Conservation (phyloP, 2,329 filamentous ascomycete species). For the Basipetospora chlamydospora region DNA sequence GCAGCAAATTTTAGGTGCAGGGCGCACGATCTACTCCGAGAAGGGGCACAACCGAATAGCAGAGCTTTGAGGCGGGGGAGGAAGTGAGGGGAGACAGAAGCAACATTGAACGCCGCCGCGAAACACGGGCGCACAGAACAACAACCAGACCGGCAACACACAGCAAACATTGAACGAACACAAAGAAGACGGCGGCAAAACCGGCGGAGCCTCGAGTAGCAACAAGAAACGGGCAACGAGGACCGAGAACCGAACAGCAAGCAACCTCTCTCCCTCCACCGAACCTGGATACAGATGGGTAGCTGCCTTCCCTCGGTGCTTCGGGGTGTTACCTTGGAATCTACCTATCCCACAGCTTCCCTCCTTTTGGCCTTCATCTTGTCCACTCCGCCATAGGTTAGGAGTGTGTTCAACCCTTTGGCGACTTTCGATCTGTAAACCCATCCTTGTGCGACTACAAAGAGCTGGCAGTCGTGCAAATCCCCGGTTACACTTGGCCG, state of each 20-base stretch:
- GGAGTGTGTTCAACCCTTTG: neutral
- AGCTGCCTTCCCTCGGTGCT: neutral
- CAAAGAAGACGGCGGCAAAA: too few species aligned
- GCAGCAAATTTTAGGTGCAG: too few species aligned
- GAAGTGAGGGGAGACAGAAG: too few species aligned
- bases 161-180: too few species aligned
- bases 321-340: neutral
- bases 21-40: too few species aligned
- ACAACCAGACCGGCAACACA: too few species aligned
- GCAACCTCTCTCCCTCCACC: neutral
- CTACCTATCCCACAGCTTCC: too few species aligned
- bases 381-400: neutral
- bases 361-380: too few species aligned
- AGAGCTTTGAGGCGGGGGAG: too few species aligned
- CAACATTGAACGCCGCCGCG: too few species aligned
- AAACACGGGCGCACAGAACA: too few species aligned
- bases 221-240: neutral
- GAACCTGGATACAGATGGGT: neutral
- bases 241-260: neutral
- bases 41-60: too few species aligned
- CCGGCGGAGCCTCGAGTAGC: neutral
- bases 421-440: conserved; percentile 3
- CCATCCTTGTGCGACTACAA: neutral
- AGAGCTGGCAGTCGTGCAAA: conserved; percentile 4
- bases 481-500: neutral